Evolutionary conservation across 2,329 filamentous ascomycete genomes (phyloP).

Genomic region (Claviceps fusiformis): DNA sequence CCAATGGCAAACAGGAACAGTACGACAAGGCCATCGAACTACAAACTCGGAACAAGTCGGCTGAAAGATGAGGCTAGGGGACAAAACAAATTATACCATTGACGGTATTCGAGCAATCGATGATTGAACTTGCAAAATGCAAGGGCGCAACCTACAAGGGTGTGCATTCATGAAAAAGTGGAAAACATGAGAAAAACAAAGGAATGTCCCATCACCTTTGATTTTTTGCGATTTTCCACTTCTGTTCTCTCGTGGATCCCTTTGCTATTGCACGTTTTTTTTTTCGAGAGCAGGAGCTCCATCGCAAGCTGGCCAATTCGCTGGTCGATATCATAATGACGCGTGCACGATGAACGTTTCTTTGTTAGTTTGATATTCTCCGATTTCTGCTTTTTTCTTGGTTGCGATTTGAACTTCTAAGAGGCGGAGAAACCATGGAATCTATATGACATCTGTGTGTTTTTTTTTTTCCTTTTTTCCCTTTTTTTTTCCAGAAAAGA

Average conservation of each 20-base stretch:
- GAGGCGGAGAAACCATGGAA: background rate
- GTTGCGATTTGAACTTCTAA: background rate
- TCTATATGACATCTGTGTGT: constrained; percentile 5
- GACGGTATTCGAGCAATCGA: background rate
- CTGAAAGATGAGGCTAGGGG: constrained; percentile 18
- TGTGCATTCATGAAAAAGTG: background rate
- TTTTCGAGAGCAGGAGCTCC: background rate
- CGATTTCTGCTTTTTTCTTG: background rate
- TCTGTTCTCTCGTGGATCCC: background rate
- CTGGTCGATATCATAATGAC: constrained; percentile 5
- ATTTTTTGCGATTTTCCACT: background rate
- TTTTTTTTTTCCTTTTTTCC: background rate
- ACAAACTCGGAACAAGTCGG: constrained; percentile 33
- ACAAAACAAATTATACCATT: constrained; percentile 9
- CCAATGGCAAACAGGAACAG: constrained; percentile 29
- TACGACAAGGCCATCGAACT: constrained; percentile 34
- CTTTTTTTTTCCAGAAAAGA: background rate
- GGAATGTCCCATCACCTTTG: background rate
- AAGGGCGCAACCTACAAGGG: background rate
- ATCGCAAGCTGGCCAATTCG: constrained; percentile 5
- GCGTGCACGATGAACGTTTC: constrained; percentile 2
- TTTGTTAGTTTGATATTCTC: background rate
- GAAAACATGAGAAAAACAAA: too few relatives aligned
- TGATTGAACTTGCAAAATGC: background rate
- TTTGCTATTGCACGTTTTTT: constrained; percentile 1